Evolutionary conservation across 2,329 filamentous ascomycete species (phyloP).

Genomic region (Fusarium sp.): DNA sequence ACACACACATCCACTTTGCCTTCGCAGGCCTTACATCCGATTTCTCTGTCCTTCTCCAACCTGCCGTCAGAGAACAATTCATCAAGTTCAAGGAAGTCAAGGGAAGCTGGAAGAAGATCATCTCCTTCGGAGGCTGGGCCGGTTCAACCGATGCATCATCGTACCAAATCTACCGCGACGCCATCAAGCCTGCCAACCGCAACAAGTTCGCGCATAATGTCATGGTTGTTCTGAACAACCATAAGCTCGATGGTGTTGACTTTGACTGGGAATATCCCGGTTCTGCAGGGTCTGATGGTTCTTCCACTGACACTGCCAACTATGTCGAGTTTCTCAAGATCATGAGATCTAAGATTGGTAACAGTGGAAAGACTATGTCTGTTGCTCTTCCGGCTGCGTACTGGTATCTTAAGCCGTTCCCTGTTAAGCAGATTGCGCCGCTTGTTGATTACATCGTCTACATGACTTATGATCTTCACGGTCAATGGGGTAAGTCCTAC

Average conservation of each 20-base stretch:
- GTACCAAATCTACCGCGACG: constrained; percentile 47
- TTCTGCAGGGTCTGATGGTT: constrained; percentile 41
- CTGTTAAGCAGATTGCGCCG: constrained; percentile 48
- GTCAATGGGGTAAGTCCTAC: constrained; percentile 47
- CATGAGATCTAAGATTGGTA: constrained; percentile 45
- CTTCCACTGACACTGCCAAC: constrained; percentile 48
- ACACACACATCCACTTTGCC: constrained; percentile 51
- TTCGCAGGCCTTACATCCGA: constrained; percentile 44
- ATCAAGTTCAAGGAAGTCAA: constrained; percentile 46
- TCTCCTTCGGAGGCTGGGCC: constrained; percentile 53
- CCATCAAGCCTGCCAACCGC: constrained; percentile 51
- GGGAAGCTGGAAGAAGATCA: constrained; percentile 47
- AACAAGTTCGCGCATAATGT: constrained; percentile 52
- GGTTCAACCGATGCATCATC: constrained; percentile 45
- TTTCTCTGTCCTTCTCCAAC: constrained; percentile 31
- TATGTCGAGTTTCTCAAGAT: constrained; percentile 52
- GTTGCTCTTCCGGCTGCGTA: constrained; percentile 54
- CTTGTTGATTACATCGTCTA: constrained; percentile 52
- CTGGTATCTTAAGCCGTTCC: constrained; percentile 54
- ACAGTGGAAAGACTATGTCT: constrained; percentile 48
- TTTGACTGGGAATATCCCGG: constrained; percentile 61
- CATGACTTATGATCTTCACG: constrained; percentile 54
- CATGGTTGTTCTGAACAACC: constrained; percentile 53
- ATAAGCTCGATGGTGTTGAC: constrained; percentile 57
- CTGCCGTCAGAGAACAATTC: constrained; percentile 46